These are phyloP conservation scores for Trypanosoma mega DNA, from an alignment of 208 protist species.

Conservation along the genomic window DNA sequence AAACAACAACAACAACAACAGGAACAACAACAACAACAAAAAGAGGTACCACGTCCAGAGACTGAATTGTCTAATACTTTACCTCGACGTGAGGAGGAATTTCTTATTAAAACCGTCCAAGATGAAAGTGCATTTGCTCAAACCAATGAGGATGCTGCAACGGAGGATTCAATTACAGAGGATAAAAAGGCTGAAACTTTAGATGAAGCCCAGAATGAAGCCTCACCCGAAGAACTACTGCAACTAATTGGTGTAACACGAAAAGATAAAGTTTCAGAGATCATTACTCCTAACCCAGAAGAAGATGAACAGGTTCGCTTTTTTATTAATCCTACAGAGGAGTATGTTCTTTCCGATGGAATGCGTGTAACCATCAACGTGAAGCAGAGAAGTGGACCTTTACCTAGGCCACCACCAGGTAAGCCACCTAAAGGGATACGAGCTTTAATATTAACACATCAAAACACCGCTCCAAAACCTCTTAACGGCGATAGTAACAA, in stretches of 20 bases:
- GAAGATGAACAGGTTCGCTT: conserved; percentile 32
- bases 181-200: background rate
- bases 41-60: background rate
- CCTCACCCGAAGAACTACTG: conserved; percentile 56
- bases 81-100: conserved; percentile 23
- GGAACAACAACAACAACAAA: conserved; percentile 28
- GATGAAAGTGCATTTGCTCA: conserved; percentile 61
- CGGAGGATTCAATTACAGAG: background rate
- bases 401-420: conserved; percentile 62
- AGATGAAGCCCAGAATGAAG: conserved; percentile 11
- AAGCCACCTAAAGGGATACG: conserved; percentile 50
- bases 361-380: conserved; percentile 54
- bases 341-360: conserved; percentile 68
- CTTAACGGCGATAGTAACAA: conserved; percentile 13
- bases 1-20: conserved; percentile 28
- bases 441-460: background rate
- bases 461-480: conserved; percentile 2
- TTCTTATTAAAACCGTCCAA: conserved; percentile 55
- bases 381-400: conserved; percentile 57
- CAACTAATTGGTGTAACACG: conserved; percentile 54
- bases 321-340: conserved; percentile 61
- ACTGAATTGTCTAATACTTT: background rate
- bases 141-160: conserved; percentile 1
- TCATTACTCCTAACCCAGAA: conserved; percentile 12
- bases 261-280: conserved; percentile 11